Conservation (phyloP, 495 filamentous ascomycete genomes). For the Trichoderma parareesei region DNA sequence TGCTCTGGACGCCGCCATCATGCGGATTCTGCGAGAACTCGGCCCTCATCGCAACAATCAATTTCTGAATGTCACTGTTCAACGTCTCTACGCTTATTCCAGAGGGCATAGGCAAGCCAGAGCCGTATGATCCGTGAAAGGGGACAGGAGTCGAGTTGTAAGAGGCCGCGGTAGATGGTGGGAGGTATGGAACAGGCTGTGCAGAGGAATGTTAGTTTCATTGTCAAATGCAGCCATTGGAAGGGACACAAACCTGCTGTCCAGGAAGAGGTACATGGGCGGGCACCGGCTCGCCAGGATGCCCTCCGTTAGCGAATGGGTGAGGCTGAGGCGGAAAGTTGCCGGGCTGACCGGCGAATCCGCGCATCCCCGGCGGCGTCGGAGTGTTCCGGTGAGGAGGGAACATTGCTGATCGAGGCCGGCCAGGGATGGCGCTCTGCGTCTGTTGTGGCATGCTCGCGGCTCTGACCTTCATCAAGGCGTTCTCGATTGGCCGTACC, state of each 20-base stretch:
- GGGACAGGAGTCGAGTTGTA: conserved; percentile 4
- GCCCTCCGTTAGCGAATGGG: conserved; percentile 5
- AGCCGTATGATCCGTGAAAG: conserved; percentile 9
- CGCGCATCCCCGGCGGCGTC: conserved; percentile 46
- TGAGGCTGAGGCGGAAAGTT: conserved; percentile 6
- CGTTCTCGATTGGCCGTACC: conserved; percentile 85
- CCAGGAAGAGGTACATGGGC: background rate
- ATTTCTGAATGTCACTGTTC: conserved; percentile 68
- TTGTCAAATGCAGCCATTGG: too few species aligned
- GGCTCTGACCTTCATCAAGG: conserved; percentile 79
- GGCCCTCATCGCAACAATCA: conserved; percentile 61
- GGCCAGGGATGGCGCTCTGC: conserved; percentile 44
- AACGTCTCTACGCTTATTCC: conserved; percentile 60
- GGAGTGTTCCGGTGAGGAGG: conserved; percentile 59
- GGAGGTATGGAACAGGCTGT: conserved; percentile 11
- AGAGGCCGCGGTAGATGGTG: background rate
- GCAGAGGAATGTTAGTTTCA: background rate
- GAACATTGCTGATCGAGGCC: conserved; percentile 43
- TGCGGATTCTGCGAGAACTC: conserved; percentile 65
- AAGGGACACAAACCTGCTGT: conserved; percentile 7
- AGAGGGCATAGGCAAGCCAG: conserved; percentile 38
- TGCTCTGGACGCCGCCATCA: conserved; percentile 64
- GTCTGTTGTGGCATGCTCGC: conserved; percentile 56
- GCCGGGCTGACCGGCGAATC: background rate
- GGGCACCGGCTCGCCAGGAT: background rate